A percentile compares a stretch with the other conserved stretches of the same genome.
Conservation (phyloP, 1,284 basidiomycete genomes). For the Pseudomicrostroma phylloplanum region DNA sequence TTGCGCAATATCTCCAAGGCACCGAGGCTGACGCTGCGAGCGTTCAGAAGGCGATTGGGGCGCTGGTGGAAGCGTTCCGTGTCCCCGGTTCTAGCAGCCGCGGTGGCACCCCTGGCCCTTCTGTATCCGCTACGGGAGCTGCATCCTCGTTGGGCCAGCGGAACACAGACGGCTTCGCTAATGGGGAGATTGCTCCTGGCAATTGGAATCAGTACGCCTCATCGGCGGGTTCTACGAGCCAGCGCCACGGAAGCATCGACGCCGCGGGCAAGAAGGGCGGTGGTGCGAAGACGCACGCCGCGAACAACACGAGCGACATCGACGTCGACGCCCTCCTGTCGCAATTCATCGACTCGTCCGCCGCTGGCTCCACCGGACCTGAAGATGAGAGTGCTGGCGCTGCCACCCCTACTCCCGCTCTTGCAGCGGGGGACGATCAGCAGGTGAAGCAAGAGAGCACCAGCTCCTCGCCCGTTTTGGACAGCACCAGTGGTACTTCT, state of each 20-base stretch:
- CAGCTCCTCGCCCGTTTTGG: not conserved
- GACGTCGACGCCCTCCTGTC: slow-evolving; percentile 3
- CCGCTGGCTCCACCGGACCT: not conserved
- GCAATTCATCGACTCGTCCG: slow-evolving; percentile 1
- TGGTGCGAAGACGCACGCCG: not conserved
- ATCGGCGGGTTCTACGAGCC: too few species aligned
- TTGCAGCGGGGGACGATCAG: not conserved
- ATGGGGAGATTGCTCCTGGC: not conserved
- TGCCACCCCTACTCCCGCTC: too few species aligned
- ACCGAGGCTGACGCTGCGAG: slow-evolving; percentile 68
- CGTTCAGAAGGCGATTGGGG: slow-evolving; percentile 66
- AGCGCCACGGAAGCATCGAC: not conserved
- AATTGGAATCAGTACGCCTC: not conserved
- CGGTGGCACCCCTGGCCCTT: not conserved
- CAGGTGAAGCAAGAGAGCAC: not conserved
- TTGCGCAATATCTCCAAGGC: slow-evolving; percentile 62
- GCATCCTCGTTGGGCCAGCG: not conserved
- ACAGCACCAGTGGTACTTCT: not conserved
- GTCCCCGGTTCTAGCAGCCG: not conserved
- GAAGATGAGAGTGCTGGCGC: not conserved
- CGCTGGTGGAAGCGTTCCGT: slow-evolving; percentile 58
- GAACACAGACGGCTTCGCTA: not conserved
- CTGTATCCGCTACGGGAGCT: not conserved
- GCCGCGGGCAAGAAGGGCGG: not conserved
- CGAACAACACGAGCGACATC: not conserved